Percentiles rank a stretch among this genome's conserved stretches.
Evolutionary conservation across 805 yeast genomes (phyloP).

Genomic region (Yamadazyma tumulicola): DNA sequence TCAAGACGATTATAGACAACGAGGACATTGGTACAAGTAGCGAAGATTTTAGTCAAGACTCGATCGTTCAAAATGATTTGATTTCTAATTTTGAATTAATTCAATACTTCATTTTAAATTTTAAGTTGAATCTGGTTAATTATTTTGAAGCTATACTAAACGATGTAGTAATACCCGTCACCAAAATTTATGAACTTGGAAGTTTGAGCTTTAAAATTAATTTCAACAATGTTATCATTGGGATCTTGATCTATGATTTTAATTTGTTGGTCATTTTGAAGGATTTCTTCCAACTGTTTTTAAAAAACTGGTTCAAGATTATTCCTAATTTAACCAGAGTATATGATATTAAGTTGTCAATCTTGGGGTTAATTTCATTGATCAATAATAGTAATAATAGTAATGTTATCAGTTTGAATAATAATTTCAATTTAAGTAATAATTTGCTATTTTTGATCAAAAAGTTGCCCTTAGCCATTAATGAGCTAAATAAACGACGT

Average conservation of each 20-base stretch:
- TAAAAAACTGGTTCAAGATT: constrained; percentile 58
- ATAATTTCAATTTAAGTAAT: constrained; percentile 5
- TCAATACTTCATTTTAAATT: constrained; percentile 58
- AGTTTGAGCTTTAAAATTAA: constrained; percentile 43
- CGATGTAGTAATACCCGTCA: constrained; percentile 4
- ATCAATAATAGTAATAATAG: constrained; percentile 27
- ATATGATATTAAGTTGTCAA: constrained; percentile 74
- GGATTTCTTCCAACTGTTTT: constrained; percentile 47
- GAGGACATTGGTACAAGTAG: constrained; percentile 19
- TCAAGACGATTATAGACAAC: neutral
- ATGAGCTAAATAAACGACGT: constrained; percentile 59
- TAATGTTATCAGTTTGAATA: constrained; percentile 15
- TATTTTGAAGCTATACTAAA: constrained; percentile 7
- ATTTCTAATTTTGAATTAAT: constrained; percentile 58
- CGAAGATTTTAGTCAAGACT: constrained; percentile 50
- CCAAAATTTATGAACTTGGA: constrained; percentile 18
- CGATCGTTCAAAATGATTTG: constrained; percentile 57
- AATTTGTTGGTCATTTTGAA: constrained; percentile 41
- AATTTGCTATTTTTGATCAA: constrained; percentile 32
- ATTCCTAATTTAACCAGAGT: constrained; percentile 61
- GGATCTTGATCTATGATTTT: constrained; percentile 64
- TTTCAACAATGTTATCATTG: constrained; percentile 58
- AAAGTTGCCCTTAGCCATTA: constrained; percentile 69
- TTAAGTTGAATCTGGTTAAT: constrained; percentile 31
- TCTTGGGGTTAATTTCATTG: constrained; percentile 60